These are phyloP conservation scores for Calendula officinalis DNA, from an alignment of 129 eudicot species.

Conservation along the genomic window DNA sequence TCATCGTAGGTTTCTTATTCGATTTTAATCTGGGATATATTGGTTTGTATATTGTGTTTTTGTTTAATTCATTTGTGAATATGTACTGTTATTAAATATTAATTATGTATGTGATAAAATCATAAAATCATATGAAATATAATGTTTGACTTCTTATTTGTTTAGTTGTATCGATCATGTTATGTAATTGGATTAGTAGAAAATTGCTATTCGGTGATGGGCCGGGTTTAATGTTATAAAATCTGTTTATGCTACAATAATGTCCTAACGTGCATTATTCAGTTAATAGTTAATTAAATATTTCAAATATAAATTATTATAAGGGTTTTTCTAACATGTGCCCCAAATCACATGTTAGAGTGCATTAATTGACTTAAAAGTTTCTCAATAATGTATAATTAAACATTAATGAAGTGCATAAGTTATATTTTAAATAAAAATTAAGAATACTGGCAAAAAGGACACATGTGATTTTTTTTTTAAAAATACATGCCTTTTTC, in stretches of 20 bases:
- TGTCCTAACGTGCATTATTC: neutral
- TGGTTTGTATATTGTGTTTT: neutral
- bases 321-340: no score
- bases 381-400: no score
- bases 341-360: no score
- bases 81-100: neutral
- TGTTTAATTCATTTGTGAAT: constrained; percentile 12
- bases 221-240: neutral
- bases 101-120: neutral
- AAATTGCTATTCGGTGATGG: constrained; percentile 5
- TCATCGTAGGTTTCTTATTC: constrained; percentile 21
- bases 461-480: no score
- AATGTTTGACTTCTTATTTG: constrained; percentile 19
- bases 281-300: no score
- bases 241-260: neutral
- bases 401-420: no score
- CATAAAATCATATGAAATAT: constrained; percentile 4
- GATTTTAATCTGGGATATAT: constrained; percentile 15
- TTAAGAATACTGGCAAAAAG: no score
- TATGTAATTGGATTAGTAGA: constrained; percentile 1
- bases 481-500: no score
- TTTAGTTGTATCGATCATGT: neutral
- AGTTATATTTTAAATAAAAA: no score
- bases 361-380: no score
- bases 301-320: no score